Base-by-base conservation (phyloP, 768 basidiomycete species). In the Mycena alexandri region DNA sequence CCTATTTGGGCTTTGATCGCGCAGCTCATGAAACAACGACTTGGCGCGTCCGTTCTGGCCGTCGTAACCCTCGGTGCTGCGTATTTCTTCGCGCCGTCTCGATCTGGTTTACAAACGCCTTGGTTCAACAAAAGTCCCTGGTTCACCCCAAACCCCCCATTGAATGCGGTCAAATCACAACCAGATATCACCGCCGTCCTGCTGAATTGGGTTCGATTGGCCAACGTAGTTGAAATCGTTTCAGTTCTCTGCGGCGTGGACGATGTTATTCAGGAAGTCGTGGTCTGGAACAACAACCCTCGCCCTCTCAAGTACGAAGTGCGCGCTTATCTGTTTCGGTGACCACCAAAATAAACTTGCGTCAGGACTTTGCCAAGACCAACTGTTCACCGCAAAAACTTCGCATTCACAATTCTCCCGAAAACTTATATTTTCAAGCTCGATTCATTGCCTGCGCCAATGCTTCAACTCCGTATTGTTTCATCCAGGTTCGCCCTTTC, bases 251-350 rank as follows among this genome's bases (percentile, higher is more conserved):
- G 90, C 72, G 77, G 75, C 4, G 70, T 89, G 36, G 76, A 84
- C 16, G 79, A 81, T 59, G 81, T 83, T 11, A 77, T 59, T 33
- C 36, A 82, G 16, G 78, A 82, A 57, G 81, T 91, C 5, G 74
- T 86, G 50, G 77, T 91, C 17, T 92, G 89, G 90, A 91, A 91
- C 61, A 90, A 91, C 73, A 88, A 77, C 73, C 85, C 86, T 3
- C 72, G 75, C 16, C 68, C 72, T 25, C 73, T 90, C 44, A 72
- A 74, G 9, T 77, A 80, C 61, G 73, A 83, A 67, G 90, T 89
- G 61, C 57, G 81, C 69, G 14, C 61, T 22, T 1, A 42, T 29
- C 21, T 47, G 17, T 29, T 29, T 25, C 44, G 29, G 24, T 41
- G 17, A 50, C 25, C n/a, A 44, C 38, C 25, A 29, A 29, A 21